Base-by-base conservation (phyloP, 192 early-diverging fungal genomes). In the Umbelopsis sp. region DNA sequence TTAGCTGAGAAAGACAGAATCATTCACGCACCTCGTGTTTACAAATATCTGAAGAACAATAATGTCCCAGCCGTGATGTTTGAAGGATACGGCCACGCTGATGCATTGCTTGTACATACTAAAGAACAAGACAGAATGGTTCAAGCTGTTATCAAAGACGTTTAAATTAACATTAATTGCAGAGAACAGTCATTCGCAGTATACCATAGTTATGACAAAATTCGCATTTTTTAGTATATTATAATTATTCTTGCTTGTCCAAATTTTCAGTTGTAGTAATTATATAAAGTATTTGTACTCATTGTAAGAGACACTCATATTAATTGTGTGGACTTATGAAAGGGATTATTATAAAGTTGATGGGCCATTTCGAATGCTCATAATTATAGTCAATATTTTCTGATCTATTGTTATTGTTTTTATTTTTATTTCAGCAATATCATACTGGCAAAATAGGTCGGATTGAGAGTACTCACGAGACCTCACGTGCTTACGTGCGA, bases 1-100 rank as follows among this genome's bases (percentile, higher is more conserved):
- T 53, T 71, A 41, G 49, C 50, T 10, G 33, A 25, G 15, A 71
- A 46, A 15, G 69, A 71, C 69, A 13, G 45, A 46, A 71, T 71
- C 21, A 71, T 71, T 46, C 49, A 71, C 18, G 69, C 69, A 8
- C 44, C 27, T 10, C 30, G 69, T 16, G 50, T 71, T 5, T 13
- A 44, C 22, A 13, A 25, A 2, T 71, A 71, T 45, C 45, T 71
- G 30, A 46, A 50, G 11, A 35, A 44, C 7, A 46, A 71, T 10
- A 25, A 44, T 27, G 52, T 71, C 50, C 53, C 69, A n/a, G 15
- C 52, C 7, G 22, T 53, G 1, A 58, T 33, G 49, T 21, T 71
- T 11, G n/a, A 55, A 55, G 52, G 52, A 45, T 71, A 55, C 30
- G 50, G 44, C 0, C 69, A 71, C 51, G 69, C 69, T 33, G 49